Base-by-base conservation (phyloP, 139 green algal genomes). In the Chlorella vulgaris region DNA sequence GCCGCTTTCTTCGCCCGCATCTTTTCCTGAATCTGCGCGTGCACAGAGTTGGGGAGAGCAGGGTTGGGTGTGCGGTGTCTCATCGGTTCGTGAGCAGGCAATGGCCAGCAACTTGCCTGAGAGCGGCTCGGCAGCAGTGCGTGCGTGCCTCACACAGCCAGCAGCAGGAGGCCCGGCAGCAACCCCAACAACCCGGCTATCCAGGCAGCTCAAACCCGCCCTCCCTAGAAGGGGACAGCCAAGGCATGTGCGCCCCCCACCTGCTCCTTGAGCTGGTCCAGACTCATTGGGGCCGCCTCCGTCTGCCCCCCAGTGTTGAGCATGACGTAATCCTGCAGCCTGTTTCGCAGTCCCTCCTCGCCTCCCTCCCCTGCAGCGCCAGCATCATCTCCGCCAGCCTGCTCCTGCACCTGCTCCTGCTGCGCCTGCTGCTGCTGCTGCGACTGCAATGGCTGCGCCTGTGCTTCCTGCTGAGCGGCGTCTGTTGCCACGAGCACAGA, bases 271-370 rank as follows among this genome's bases (percentile, higher is more conserved):
- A 79, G 73, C 4, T 63, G 50, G 35, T 79, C 73, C 24, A 79
- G 73, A 35, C 53, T 69, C 73, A 79, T 79, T 33, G 73, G 73
- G 0, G 73, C 73, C 13, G 50, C 13, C 51, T 67, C 24, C 24
- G 33, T 15, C 51, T 47, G 29, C 43, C 69, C 73, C 15, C 36
- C 38, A 1, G 18, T 8, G 36, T 79, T 47, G 3, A 79, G 73
- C 73, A 79, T 79, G 8, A 79, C 73, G 15, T 79, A 79, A 40
- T 79, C 51, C 36, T 67, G 51, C 73, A 79, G 53, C 73, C 68
- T 79, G 35, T 6, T 29, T 2, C 58, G 38, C 53, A 79, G 35
- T 33, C 18, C 73, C 22, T 67, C 29, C 50, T 78, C 71, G 7
- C 51, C 51, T 36, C 71, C 55, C 40, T 36, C 39, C 26, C 35